Conservation (phyloP, 371 early-diverging fungal species). For the Syncephalastrum monosporum region DNA sequence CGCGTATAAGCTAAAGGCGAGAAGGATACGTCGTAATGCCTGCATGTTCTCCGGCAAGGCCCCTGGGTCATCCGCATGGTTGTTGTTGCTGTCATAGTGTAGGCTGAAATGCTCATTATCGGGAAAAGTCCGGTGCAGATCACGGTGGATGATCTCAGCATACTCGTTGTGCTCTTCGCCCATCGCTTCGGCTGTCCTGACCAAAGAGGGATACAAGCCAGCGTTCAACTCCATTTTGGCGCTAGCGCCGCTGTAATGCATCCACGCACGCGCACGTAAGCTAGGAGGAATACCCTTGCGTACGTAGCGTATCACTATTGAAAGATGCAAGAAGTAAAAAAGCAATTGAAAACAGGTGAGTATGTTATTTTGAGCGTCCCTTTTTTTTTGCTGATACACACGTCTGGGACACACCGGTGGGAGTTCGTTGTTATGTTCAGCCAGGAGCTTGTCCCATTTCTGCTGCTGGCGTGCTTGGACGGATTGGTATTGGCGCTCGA, state of each 20-base stretch:
- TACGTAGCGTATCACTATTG: conserved; percentile 65
- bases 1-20: conserved; percentile 65
- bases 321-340: background rate
- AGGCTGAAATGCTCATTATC: conserved; percentile 69
- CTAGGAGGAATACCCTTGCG: conserved; percentile 78
- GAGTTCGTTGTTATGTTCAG: conserved; percentile 46
- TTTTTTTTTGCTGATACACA: conserved; percentile 14
- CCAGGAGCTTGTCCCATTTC: conserved; percentile 54
- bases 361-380: background rate
- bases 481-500: conserved; percentile 52
- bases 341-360: background rate
- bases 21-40: conserved; percentile 67
- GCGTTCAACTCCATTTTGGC: conserved; percentile 54
- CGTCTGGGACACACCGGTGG: conserved; percentile 52
- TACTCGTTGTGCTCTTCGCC: conserved; percentile 53
- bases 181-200: conserved; percentile 49
- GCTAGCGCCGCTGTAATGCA: conserved; percentile 78
- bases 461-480: conserved; percentile 46
- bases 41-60: conserved; percentile 47
- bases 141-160: conserved; percentile 69
- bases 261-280: conserved; percentile 75
- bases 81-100: conserved; percentile 27
- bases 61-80: conserved; percentile 17
- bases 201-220: conserved; percentile 56
- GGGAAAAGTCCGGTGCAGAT: conserved; percentile 82